These are phyloP conservation scores for Diaporthe sp. DNA, from an alignment of 2,329 filamentous ascomycete species.

Conservation along the genomic window DNA sequence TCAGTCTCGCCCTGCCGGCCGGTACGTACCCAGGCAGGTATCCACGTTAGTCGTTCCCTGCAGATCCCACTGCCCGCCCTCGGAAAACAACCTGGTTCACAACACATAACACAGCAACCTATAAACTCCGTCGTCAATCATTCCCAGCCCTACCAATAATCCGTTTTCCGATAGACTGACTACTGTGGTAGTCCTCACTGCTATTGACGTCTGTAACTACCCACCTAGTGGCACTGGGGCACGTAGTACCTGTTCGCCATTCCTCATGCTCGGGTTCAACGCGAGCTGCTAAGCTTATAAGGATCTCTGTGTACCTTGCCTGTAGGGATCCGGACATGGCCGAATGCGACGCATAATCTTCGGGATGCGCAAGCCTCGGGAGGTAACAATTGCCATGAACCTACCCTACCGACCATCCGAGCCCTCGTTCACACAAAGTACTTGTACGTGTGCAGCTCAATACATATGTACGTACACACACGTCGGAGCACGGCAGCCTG, in stretches of 20 bases:
- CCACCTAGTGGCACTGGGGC: no score
- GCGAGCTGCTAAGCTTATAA: not conserved
- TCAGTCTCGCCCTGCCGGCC: not conserved
- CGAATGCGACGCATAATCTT: conserved; percentile 15
- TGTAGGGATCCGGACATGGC: not conserved
- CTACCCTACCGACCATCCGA: not conserved
- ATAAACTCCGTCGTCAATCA: not conserved
- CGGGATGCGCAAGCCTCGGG: conserved; percentile 6
- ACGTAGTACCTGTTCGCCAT: not conserved
- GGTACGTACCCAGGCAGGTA: not conserved
- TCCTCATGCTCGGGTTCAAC: not conserved
- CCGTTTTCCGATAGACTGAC: not conserved
- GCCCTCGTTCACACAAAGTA: not conserved
- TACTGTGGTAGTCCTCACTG: no score
- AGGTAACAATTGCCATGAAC: not conserved
- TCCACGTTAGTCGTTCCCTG: not conserved
- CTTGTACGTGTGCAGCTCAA: not conserved
- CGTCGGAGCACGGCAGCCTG: conserved; percentile 14
- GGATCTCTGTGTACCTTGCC: conserved; percentile 3
- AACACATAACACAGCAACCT: not conserved
- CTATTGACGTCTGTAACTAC: not conserved
- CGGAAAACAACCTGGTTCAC: no score
- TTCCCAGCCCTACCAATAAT: conserved; percentile 13
- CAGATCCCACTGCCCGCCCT: no score
- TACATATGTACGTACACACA: not conserved